phyloP scores from a whole-genome alignment of 257 asterid genomes.

The Jasminum sambac region DNA sequence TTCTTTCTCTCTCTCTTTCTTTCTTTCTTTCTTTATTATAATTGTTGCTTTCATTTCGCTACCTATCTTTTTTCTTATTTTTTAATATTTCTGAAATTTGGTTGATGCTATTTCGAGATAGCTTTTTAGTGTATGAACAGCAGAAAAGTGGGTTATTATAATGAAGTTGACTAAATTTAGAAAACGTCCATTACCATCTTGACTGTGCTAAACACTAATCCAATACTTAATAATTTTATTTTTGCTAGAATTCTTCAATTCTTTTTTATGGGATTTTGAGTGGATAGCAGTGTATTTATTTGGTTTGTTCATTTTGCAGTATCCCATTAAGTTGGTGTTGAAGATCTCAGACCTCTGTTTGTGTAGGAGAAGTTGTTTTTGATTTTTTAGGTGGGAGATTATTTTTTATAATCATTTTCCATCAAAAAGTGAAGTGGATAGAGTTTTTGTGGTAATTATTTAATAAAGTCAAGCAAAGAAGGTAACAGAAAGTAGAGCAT shows the following conservation, averaged over 20 bases:
- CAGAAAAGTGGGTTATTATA: constrained; percentile 39
- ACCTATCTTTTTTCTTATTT: constrained; percentile 16
- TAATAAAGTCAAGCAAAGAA: constrained; percentile 5
- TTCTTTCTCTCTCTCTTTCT: constrained; percentile 3
- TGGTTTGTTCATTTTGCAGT: not conserved
- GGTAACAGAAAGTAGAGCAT: constrained; percentile 20
- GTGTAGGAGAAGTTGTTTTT: not conserved
- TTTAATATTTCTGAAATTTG: constrained; percentile 16
- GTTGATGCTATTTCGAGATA: constrained; percentile 38
- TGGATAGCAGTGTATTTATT: not conserved
- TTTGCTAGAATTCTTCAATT: not conserved
- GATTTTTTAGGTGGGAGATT: not conserved
- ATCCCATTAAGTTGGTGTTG: not conserved
- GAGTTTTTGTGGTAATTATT: not conserved
- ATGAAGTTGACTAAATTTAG: constrained; percentile 37
- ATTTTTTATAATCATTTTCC: not conserved
- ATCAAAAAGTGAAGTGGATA: not conserved
- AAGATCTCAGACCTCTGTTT: constrained; percentile 7
- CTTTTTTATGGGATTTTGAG: constrained; percentile 2
- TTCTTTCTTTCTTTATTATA: not conserved
- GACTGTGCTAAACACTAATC: not conserved
- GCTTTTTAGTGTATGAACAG: constrained; percentile 46
- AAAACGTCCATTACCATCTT: not conserved
- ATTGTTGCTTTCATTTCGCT: constrained; percentile 30
- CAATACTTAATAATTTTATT: not conserved